These are phyloP conservation scores for Penicillium sp. DNA, from an alignment of 2,329 filamentous ascomycete genomes.

Conservation along the genomic window DNA sequence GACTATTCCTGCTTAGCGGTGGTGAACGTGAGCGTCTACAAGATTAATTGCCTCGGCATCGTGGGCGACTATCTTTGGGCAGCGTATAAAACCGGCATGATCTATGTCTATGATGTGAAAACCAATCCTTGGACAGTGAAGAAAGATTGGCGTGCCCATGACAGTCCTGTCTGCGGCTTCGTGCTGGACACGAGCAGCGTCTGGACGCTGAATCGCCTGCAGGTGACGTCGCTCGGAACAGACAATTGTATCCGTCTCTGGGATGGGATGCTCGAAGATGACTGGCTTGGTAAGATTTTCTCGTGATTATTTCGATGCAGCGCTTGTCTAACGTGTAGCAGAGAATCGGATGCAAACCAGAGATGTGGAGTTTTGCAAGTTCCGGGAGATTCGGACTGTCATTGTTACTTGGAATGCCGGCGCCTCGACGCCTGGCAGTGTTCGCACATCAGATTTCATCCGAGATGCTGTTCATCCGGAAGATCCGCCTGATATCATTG, in stretches of 20 bases:
- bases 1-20: constrained; percentile 78
- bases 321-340: constrained; percentile 31
- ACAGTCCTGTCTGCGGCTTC: constrained; percentile 77
- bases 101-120: constrained; percentile 86
- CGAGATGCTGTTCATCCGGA: constrained; percentile 75
- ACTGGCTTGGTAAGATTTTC: constrained; percentile 72
- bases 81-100: constrained; percentile 89
- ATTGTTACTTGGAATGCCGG: constrained; percentile 97
- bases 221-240: constrained; percentile 82
- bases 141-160: constrained; percentile 94
- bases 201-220: constrained; percentile 80
- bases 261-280: constrained; percentile 91
- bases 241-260: constrained; percentile 84
- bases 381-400: constrained; percentile 76
- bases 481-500: constrained; percentile 80
- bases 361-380: constrained; percentile 81
- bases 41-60: constrained; percentile 84
- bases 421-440: constrained; percentile 83
- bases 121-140: constrained; percentile 82
- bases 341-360: constrained; percentile 83
- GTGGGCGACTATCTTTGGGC: constrained; percentile 87
- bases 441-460: constrained; percentile 80
- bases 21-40: constrained; percentile 87
- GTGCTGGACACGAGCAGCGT: constrained; percentile 77
- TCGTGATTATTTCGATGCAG: neutral